Base-by-base conservation (phyloP, 441 rosid species). In the Pelargonium myrrhifolium region DNA sequence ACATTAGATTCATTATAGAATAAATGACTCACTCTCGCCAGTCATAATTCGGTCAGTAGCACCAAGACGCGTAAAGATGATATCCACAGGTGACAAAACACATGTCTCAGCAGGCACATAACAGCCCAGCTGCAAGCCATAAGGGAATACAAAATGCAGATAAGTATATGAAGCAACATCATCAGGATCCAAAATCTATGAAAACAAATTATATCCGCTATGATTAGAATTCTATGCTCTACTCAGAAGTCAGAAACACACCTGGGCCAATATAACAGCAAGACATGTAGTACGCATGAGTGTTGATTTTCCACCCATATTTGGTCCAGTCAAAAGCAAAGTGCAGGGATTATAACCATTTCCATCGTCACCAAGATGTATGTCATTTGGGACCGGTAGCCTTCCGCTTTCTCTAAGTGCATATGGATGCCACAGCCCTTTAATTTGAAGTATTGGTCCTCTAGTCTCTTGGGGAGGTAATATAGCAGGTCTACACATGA, bases 271-370 rank as follows among this genome's bases (percentile, higher is more conserved):
- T 78, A 94, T 83, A 72, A 92, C 93, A 62, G 97, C 87, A 60
- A 91, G 82, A 80, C 97, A 94, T 18, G 97, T 84, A 51, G 96
- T 90, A 9, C 99, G 97, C 68, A 94, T 78, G 75, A 94, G 93
- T 64, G 99, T 92, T 72, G 98, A 92, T 81, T 94, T 92, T 53
- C 99, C 99, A 62, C 99, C 97, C 99, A 94, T 94, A 75, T 94
- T 94, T 24, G 99, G 99, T 77, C 98, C 99, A n/a, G 97, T 94
- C 76, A 94, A 81, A 66, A 91, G 75, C 75, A 92, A 78, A 4
- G 90, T 79, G 74, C 78, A 78, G 68, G 94, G 89, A 78, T 78
- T 69, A 78, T 59, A 65, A 73, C 82, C 86, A 63, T 74, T 77
- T 55, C 67, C 31, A 79, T 75, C 83, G 76, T 83, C 86, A 45